These are phyloP conservation scores for Trypanosomatidae sp. DNA, from an alignment of 208 protist species.

Conservation along the genomic window DNA sequence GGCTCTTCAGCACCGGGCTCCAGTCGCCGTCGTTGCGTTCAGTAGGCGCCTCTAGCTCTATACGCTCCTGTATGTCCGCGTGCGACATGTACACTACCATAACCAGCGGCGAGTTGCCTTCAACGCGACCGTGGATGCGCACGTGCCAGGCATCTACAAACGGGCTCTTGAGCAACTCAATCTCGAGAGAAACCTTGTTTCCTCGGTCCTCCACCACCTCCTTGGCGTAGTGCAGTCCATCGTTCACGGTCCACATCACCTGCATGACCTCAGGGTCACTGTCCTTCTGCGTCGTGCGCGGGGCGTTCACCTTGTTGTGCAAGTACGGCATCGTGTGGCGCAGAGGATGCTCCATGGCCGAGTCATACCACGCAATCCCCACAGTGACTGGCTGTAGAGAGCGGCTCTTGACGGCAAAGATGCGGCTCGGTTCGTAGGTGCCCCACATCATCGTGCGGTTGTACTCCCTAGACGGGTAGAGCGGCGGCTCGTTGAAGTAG, in stretches of 20 bases:
- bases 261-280: conserved; percentile 61
- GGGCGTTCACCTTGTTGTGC: conserved; percentile 69
- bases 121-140: conserved; percentile 61
- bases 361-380: conserved; percentile 85
- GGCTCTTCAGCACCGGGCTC: conserved; percentile 54
- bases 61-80: conserved; percentile 32
- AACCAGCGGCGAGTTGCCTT: conserved; percentile 35
- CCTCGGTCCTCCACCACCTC: conserved; percentile 56
- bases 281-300: conserved; percentile 29
- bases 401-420: conserved; percentile 81
- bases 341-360: conserved; percentile 43
- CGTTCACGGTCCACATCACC: conserved; percentile 67
- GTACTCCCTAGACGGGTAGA: conserved; percentile 67
- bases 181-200: conserved; percentile 43
- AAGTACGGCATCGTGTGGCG: conserved; percentile 65
- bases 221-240: conserved; percentile 80
- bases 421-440: conserved; percentile 80
- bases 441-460: conserved; percentile 81
- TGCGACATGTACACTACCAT: conserved; percentile 79
- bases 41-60: conserved; percentile 33
- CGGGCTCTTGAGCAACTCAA: conserved; percentile 86
- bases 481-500: conserved; percentile 62
- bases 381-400: conserved; percentile 62
- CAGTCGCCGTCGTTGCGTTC: conserved; percentile 53
- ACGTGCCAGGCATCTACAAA: conserved; percentile 80